A percentile compares a stretch with the other conserved stretches of the same genome.
Evolutionary conservation across 441 rosid genomes (phyloP).

Genomic region (Adansonia rubrostipa): DNA sequence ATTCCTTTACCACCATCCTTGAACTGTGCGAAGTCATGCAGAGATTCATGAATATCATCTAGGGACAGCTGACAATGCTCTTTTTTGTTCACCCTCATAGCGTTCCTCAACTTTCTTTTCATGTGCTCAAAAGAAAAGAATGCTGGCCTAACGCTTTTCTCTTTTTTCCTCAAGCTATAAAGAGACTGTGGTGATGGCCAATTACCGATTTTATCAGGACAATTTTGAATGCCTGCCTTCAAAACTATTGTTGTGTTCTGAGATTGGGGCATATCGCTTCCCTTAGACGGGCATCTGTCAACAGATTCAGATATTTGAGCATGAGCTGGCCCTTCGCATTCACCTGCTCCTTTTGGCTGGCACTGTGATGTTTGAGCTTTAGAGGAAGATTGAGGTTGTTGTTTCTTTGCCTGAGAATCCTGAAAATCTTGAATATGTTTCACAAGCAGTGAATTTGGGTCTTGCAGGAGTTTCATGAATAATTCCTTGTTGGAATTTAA

Average conservation of each 20-base stretch:
- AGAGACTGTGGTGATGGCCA: constrained; percentile 33
- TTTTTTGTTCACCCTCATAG: constrained; percentile 51
- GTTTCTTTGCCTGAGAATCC: constrained; percentile 41
- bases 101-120: constrained; percentile 64
- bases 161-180: constrained; percentile 31
- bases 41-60: constrained; percentile 26
- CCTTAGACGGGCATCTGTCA: not conserved
- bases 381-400: constrained; percentile 26
- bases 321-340: constrained; percentile 22
- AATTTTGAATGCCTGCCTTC: constrained; percentile 55
- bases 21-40: not conserved
- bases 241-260: constrained; percentile 49
- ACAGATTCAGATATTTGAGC: no score
- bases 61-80: constrained; percentile 28
- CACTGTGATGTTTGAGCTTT: constrained; percentile 28
- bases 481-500: constrained; percentile 74
- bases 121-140: constrained; percentile 55
- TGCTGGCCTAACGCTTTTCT: constrained; percentile 39
- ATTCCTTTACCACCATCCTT: constrained; percentile 35
- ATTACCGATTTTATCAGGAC: constrained; percentile 26
- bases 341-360: constrained; percentile 20
- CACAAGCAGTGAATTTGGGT: constrained; percentile 65
- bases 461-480: constrained; percentile 68
- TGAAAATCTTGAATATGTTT: constrained; percentile 58
- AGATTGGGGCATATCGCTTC: constrained; percentile 4